Evolutionary conservation across 805 yeast genomes (phyloP).

Genomic region (Candida pini): DNA sequence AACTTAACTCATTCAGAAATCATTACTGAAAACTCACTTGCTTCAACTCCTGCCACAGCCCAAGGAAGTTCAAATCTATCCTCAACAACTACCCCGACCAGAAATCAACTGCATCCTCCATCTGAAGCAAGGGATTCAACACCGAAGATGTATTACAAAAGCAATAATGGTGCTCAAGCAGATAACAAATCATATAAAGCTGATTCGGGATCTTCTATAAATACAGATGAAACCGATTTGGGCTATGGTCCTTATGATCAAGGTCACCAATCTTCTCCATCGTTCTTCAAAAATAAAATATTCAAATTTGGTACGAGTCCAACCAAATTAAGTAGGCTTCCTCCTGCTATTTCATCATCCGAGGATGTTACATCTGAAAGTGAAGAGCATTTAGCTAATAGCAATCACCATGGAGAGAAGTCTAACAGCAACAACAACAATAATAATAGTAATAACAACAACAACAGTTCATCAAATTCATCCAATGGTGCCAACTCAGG

Average conservation of each 20-base stretch:
- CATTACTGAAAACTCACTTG: too few relatives aligned
- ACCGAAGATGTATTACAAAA: too few relatives aligned
- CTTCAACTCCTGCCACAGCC: not conserved
- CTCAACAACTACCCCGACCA: too few relatives aligned
- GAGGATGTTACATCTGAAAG: conserved; percentile 9
- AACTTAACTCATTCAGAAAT: too few relatives aligned
- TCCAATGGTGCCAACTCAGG: conserved; percentile 12
- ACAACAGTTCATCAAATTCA: not conserved
- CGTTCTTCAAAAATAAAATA: conserved; percentile 31
- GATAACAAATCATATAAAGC: conserved; percentile 4
- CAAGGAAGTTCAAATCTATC: too few relatives aligned
- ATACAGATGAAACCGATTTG: conserved; percentile 20
- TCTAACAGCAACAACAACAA: conserved; percentile 3
- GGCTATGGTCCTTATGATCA: too few relatives aligned
- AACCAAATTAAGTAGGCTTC: conserved; percentile 19
- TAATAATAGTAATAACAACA: not conserved
- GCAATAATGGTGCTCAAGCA: not conserved
- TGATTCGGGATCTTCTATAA: conserved; percentile 11
- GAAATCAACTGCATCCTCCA: too few relatives aligned
- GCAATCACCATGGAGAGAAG: conserved; percentile 4
- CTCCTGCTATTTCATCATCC: conserved; percentile 4
- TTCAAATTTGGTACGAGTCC: conserved; percentile 34
- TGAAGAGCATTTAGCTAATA: conserved; percentile 5
- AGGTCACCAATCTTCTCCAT: conserved; percentile 30
- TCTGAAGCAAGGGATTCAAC: too few relatives aligned